These are phyloP conservation scores for Puya raimondii DNA, from an alignment of 176 grass and related monocot species.

Conservation along the genomic window DNA sequence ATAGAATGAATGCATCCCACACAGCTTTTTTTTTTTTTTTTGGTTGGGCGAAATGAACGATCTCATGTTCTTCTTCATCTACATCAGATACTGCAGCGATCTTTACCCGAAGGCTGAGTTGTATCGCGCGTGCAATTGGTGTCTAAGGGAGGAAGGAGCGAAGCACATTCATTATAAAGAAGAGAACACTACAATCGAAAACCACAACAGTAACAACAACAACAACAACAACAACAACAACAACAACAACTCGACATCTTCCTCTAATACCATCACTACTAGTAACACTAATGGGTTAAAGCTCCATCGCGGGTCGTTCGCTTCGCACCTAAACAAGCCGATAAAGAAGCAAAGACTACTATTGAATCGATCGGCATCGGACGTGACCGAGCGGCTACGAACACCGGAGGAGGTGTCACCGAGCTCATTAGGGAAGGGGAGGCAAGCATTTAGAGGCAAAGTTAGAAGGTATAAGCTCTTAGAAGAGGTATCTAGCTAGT, in stretches of 20 bases:
- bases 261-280: neutral
- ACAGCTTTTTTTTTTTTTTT: too few relatives aligned
- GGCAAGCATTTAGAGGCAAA: conserved; percentile 43
- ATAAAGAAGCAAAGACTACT: conserved; percentile 69
- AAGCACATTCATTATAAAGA: neutral
- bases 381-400: conserved; percentile 38
- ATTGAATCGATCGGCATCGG: conserved; percentile 58
- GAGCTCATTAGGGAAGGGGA: conserved; percentile 31
- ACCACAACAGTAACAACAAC: neutral
- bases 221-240: neutral
- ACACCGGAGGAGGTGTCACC: conserved; percentile 24
- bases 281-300: conserved; percentile 16
- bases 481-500: conserved; percentile 69
- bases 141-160: conserved; percentile 43
- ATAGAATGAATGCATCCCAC: too few relatives aligned
- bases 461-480: conserved; percentile 83
- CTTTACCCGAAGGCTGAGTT: conserved; percentile 71
- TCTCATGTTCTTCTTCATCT: neutral
- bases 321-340: conserved; percentile 52
- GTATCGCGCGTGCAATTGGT: conserved; percentile 87
- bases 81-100: conserved; percentile 79
- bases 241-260: conserved; percentile 1
- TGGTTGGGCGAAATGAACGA: neutral
- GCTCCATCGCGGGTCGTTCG: conserved; percentile 42
- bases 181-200: too few relatives aligned